Percentiles rank a stretch among this genome's conserved stretches.
Evolutionary conservation across 495 filamentous ascomycete genomes (phyloP).

Genomic region (Neurospora discreta): DNA sequence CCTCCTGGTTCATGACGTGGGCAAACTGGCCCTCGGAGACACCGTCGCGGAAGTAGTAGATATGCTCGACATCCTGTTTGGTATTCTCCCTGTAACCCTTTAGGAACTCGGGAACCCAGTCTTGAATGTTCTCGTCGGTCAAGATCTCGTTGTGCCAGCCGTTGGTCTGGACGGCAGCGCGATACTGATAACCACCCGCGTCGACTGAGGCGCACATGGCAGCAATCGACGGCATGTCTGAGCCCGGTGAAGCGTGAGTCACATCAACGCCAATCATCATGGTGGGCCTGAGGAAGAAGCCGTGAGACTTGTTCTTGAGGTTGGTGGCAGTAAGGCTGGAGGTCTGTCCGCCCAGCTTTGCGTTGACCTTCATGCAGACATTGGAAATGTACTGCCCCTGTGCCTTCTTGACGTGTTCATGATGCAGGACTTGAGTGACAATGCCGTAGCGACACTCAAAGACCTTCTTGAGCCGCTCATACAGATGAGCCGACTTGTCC

Average conservation of each 20-base stretch:
- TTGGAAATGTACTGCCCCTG: conserved; percentile 76
- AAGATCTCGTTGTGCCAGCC: conserved; percentile 69
- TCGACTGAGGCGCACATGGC: conserved; percentile 80
- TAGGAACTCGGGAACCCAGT: conserved; percentile 52
- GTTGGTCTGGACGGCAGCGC: conserved; percentile 66
- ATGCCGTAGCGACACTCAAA: conserved; percentile 72
- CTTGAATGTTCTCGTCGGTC: conserved; percentile 49
- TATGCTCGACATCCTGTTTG: conserved; percentile 43
- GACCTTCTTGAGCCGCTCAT: conserved; percentile 71
- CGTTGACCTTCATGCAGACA: conserved; percentile 88
- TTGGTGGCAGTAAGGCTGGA: conserved; percentile 15
- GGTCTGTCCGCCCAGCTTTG: conserved; percentile 83
- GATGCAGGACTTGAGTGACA: conserved; percentile 60
- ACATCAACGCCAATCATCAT: conserved; percentile 85
- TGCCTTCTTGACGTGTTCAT: conserved; percentile 46
- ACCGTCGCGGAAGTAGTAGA: conserved; percentile 93
- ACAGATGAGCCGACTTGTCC: conserved; percentile 51
- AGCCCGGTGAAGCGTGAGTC: conserved; percentile 64
- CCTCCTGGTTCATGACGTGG: conserved; percentile 65
- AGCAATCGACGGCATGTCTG: conserved; percentile 59
- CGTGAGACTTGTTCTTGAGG: conserved; percentile 6
- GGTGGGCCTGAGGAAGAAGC: conserved; percentile 41
- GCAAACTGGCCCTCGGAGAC: conserved; percentile 78
- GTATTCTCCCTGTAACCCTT: conserved; percentile 51
- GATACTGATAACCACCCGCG: conserved; percentile 53